Evolutionary conservation across 2,329 filamentous ascomycete genomes (phyloP).

Genomic region (Cytospora piceicola): DNA sequence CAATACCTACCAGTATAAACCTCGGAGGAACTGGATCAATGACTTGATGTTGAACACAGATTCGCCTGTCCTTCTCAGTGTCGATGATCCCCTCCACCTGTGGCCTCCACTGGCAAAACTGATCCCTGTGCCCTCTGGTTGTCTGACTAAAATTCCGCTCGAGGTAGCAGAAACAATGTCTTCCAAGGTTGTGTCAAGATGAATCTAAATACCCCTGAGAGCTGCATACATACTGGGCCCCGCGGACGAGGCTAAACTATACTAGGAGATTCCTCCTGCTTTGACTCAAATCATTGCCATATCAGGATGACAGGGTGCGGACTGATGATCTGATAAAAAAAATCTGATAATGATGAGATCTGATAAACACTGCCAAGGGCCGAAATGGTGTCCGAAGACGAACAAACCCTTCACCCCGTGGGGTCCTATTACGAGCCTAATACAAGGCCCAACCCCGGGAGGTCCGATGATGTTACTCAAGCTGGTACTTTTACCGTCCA

Average conservation of each 20-base stretch:
- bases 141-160: background rate
- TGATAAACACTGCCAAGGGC: slow-evolving; percentile 16
- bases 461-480: slow-evolving; percentile 15
- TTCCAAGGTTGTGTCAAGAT: no score
- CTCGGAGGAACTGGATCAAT: no score
- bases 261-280: slow-evolving; percentile 12
- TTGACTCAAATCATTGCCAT: slow-evolving; percentile 13
- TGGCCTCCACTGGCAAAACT: no score
- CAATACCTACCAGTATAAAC: no score
- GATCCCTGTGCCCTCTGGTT: no score
- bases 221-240: background rate
- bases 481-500: slow-evolving; percentile 3
- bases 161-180: background rate
- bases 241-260: slow-evolving; percentile 6
- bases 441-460: slow-evolving; percentile 11
- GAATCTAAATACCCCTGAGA: no score
- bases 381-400: slow-evolving; percentile 12
- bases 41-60: no score
- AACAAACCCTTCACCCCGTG: slow-evolving; percentile 1
- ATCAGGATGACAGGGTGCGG: slow-evolving; percentile 6
- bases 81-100: no score
- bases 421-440: no score
- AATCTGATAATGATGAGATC: slow-evolving; percentile 18
- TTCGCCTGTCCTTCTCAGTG: no score
- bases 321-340: slow-evolving; percentile 20